Percentiles rank a stretch among this genome's conserved stretches.
Evolutionary conservation across 768 basidiomycete genomes (phyloP).

Genomic region (Boletus sp.): DNA sequence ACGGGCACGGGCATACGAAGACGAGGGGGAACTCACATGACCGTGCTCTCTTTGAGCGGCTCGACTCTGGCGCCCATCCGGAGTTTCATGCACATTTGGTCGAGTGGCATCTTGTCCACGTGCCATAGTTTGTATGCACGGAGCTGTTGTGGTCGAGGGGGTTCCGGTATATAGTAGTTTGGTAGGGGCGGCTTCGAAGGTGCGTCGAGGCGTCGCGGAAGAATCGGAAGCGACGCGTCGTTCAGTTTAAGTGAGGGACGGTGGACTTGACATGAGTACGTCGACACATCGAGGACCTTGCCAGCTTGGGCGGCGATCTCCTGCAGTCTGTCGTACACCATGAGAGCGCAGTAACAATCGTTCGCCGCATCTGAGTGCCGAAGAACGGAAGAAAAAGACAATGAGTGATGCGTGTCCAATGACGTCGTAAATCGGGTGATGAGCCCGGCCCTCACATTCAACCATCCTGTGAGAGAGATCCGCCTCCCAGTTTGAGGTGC

Average conservation of each 20-base stretch:
- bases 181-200: slow-evolving; percentile 6
- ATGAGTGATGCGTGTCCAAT: background rate
- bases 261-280: slow-evolving; percentile 30
- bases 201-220: background rate
- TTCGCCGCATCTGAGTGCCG: slow-evolving; percentile 45
- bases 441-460: slow-evolving; percentile 29
- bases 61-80: slow-evolving; percentile 30
- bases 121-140: slow-evolving; percentile 48
- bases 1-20: too few relatives aligned
- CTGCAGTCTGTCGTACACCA: slow-evolving; percentile 40
- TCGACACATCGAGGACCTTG: slow-evolving; percentile 14
- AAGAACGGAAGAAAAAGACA: background rate
- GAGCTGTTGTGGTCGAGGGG: slow-evolving; percentile 36
- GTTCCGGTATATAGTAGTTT: slow-evolving; percentile 25
- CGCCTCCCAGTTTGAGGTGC: slow-evolving; percentile 46
- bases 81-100: slow-evolving; percentile 39
- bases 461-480: slow-evolving; percentile 36
- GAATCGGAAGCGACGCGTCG: background rate
- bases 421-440: background rate
- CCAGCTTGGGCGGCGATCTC: slow-evolving; percentile 27
- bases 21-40: slow-evolving; percentile 46
- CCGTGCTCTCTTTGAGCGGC: slow-evolving; percentile 44
- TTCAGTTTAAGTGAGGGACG: slow-evolving; percentile 5
- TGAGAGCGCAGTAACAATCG: slow-evolving; percentile 46
- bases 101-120: slow-evolving; percentile 31